Percentiles rank a stretch among this genome's conserved stretches.
Evolutionary conservation across 192 early-diverging fungal species (phyloP).

Genomic region (Spizellomyces sp.): DNA sequence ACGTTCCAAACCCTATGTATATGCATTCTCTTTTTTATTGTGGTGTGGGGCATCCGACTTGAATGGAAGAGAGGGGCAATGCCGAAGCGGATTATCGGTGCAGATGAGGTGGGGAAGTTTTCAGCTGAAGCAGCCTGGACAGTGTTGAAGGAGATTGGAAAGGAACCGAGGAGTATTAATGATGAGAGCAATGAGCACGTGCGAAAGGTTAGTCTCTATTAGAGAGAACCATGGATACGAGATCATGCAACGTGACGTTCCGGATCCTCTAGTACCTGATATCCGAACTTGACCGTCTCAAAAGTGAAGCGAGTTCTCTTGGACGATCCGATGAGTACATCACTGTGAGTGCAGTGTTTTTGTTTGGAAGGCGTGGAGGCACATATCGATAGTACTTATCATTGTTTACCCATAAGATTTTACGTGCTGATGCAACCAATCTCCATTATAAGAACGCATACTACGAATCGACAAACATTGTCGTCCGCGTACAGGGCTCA

Average conservation of each 20-base stretch:
- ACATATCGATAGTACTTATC: background rate
- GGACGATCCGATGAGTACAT: background rate
- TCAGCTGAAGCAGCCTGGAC: background rate
- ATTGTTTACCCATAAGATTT: background rate
- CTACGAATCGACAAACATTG: constrained; percentile 43
- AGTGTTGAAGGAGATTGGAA: background rate
- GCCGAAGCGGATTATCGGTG: background rate
- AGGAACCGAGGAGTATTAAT: background rate
- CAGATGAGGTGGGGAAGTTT: background rate
- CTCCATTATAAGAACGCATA: constrained; percentile 8
- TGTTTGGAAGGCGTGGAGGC: background rate
- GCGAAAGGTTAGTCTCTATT: too few relatives aligned
- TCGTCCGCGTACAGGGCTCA: constrained; percentile 25
- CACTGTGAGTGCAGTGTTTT: background rate
- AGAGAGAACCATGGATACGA: background rate
- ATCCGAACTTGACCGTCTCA: background rate
- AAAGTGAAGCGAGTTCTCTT: background rate
- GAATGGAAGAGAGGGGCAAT: background rate
- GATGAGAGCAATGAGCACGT: background rate
- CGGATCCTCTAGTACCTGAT: background rate
- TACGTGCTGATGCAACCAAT: constrained; percentile 22
- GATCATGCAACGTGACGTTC: background rate
- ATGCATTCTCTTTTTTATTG: background rate
- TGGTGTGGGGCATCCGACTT: background rate
- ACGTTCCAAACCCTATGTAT: background rate